Percentiles rank a stretch among this genome's conserved stretches.
Conservation (phyloP, 2,329 filamentous ascomycete species). For the Chalaropsis thielavioides region DNA sequence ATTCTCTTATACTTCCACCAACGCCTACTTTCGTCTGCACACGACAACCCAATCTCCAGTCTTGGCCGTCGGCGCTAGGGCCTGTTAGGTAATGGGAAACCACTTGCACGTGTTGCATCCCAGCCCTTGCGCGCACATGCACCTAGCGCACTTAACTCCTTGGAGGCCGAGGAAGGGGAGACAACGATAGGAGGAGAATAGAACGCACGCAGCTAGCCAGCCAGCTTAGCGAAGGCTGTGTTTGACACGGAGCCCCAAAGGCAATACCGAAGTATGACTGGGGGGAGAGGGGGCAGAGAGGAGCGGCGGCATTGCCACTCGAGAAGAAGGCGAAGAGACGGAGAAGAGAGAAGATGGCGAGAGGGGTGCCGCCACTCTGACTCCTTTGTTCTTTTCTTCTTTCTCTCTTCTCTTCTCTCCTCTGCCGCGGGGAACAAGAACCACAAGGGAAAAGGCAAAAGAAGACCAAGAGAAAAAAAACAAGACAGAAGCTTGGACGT, state of each 20-base stretch:
- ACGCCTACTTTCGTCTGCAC: not conserved
- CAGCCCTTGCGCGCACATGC: not conserved
- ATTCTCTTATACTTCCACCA: not conserved
- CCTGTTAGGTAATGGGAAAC: conserved; percentile 8
- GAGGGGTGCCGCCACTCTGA: too few relatives aligned
- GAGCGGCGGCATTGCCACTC: too few relatives aligned
- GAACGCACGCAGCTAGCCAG: too few relatives aligned
- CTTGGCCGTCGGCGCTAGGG: conserved; percentile 1
- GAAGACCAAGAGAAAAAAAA: not conserved
- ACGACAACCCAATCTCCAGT: not conserved
- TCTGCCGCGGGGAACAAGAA: not conserved
- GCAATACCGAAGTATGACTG: not conserved
- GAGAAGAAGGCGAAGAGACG: too few relatives aligned
- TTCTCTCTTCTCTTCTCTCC: not conserved
- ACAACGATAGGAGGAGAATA: not conserved
- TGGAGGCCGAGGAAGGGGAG: not conserved
- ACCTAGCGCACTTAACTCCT: not conserved
- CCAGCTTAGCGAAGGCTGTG: not conserved
- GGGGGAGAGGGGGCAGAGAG: not conserved
- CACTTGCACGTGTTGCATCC: conserved; percentile 6
- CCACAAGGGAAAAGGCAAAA: not conserved
- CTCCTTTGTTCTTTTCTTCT: not conserved
- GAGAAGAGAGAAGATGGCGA: too few relatives aligned
- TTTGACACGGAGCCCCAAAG: not conserved
- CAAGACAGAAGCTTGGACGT: not conserved